Evolutionary conservation across 768 basidiomycete species (phyloP), one percentile per base, ranked within the genome.

Genomic region (Rhizopogon vesiculosus): DNA sequence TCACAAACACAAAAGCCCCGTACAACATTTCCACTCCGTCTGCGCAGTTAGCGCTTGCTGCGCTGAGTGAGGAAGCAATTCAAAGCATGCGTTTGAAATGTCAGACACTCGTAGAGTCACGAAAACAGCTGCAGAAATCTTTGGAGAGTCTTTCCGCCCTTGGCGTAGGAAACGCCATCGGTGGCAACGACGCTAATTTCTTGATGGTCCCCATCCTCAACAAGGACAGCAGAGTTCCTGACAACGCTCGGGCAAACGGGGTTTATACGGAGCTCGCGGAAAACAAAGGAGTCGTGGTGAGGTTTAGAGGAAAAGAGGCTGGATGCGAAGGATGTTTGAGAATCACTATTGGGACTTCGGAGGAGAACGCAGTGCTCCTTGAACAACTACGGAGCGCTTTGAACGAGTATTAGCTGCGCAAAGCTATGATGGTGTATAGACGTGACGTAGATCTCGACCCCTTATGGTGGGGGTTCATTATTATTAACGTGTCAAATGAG

Each of bases 11-110:
- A 28, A 99, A 99, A 69, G 97, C 96, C 1, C 97, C 97, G 0
- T 99, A 98, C 76, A 98, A 97, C 70, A 85, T 99, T 61, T 95
- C 94, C 15, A 81, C 87, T 0, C 94, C 94, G 0, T 93, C 93
- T 6, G 92, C 96, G 12, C 72, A 83, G 29, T 82, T 98, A 22
- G 95, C 93, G 0, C 69, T 85, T 15, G 76, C 87, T 9, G 93
- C 96, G 0, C 81, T 98, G 31, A 82, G 89, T 0, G 78, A 84
- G 2, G 64, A 70, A 16, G 86, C 90, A 3, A 61, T 97, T 12
- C 56, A 70, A 1, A 59, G 67, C 16, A 94, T 94, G 88, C 78
- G 75, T n/a, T 41, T 64, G 43, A 91, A 92, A 66, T 76, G 89
- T 7, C 51, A 69, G 5, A 80, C 76, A 1, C 79, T 96, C 25